phyloP scores from a whole-genome alignment of 768 basidiomycete species.

The Suillus paluster region DNA sequence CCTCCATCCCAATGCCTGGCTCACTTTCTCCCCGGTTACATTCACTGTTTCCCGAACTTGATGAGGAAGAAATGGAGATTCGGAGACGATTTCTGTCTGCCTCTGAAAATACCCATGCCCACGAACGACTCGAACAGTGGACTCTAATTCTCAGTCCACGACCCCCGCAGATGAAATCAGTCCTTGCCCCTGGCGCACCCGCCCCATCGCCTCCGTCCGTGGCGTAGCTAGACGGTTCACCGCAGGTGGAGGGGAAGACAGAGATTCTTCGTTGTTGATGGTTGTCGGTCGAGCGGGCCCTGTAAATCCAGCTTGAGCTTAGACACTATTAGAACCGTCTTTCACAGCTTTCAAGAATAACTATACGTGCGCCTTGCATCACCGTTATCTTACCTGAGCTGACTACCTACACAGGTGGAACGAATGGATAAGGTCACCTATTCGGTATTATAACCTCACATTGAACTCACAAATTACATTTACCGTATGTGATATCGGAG shows the following conservation, averaged over 20 bases:
- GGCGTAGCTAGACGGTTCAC: slow-evolving; percentile 54
- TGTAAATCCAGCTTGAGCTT: no score
- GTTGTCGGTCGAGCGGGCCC: no score
- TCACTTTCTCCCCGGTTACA: no score
- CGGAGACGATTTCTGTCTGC: no score
- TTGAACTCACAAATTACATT: slow-evolving; percentile 87
- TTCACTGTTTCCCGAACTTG: no score
- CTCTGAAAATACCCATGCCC: no score
- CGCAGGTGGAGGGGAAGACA: slow-evolving; percentile 45
- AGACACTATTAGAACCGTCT: no score
- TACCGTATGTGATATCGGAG: slow-evolving; percentile 95
- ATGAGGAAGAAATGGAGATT: no score
- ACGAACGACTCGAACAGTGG: no score
- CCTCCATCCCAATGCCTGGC: no score
- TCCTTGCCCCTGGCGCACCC: slow-evolving; percentile 38
- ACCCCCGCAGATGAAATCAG: slow-evolving; percentile 18
- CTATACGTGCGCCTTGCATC: slow-evolving; percentile 59
- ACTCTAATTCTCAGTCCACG: slow-evolving; percentile 18
- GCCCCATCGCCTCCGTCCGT: slow-evolving; percentile 46
- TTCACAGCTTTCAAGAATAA: slow-evolving; percentile 90
- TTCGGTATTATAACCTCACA: slow-evolving; percentile 93
- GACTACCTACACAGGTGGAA: slow-evolving; percentile 72
- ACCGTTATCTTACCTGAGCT: background rate
- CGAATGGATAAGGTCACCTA: slow-evolving; percentile 91
- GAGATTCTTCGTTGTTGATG: slow-evolving; percentile 56